phyloP scores from a whole-genome alignment of 768 basidiomycete species.

The Pilatotrama ljubarskyi region DNA sequence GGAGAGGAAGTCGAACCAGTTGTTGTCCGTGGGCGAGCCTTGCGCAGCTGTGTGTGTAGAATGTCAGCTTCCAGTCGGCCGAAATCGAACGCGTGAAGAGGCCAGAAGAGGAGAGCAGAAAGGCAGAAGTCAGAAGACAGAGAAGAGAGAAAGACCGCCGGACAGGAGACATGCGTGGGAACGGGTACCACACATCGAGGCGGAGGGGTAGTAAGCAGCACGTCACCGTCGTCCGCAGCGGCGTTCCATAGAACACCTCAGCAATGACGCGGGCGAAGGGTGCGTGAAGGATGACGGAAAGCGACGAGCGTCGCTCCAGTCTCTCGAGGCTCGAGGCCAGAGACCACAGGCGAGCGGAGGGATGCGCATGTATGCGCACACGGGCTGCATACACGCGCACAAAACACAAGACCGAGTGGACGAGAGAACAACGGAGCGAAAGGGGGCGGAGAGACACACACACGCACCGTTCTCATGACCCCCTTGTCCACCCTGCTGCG shows the following conservation, averaged over 20 bases:
- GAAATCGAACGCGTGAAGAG: neutral
- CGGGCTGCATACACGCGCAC: neutral
- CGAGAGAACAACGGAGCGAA: neutral
- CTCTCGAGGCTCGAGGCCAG: neutral
- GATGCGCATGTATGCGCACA: neutral
- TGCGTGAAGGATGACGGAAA: neutral
- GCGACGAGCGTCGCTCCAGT: neutral
- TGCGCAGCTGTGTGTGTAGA: constrained; percentile 16
- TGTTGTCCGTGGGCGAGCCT: constrained; percentile 1
- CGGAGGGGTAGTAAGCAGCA: neutral
- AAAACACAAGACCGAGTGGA: neutral
- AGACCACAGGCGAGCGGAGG: neutral
- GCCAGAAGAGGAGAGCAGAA: neutral
- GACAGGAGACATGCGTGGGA: constrained; percentile 6
- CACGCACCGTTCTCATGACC: constrained; percentile 23
- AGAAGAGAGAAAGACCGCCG: neutral
- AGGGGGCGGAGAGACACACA: neutral
- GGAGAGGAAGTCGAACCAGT: constrained; percentile 27
- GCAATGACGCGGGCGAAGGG: neutral
- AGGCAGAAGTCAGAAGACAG: neutral
- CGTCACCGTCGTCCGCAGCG: neutral
- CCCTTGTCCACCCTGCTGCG: constrained; percentile 11
- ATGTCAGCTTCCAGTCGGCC: neutral
- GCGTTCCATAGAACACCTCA: neutral
- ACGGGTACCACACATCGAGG: neutral